Evolutionary conservation across 352 stramenopile genomes (phyloP), one percentile per base, ranked within the genome.

Genomic region (Globisporangium emineosum): DNA sequence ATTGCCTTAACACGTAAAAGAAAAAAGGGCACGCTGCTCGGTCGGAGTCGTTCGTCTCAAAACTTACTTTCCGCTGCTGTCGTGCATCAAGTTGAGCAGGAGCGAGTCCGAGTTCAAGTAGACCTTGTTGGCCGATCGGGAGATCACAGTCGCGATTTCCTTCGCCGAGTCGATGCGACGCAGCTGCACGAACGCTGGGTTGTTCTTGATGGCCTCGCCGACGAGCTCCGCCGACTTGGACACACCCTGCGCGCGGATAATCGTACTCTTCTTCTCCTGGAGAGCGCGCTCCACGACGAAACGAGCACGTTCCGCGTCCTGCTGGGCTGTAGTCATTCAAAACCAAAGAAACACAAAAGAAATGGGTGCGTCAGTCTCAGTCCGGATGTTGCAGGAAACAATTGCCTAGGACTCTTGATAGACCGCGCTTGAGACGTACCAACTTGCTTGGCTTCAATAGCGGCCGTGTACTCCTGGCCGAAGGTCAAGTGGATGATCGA

Each of bases 371-470:
- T 53, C 30, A 60, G 35, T 35, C 8, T 47, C 40, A 47, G 23
- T 12, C 40, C 23, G 40, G 40, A 23, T 12, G 40, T 12, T n/a
- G 40, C 17, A 23, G 40, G 17, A 47, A 47, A 17, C 17, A 47
- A 47, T 47, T 52, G 45, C 3, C n/a, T 52, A 3, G 21, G n/a
- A 29, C 5, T 25, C n/a, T 52, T 29, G 45, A 52, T 21, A 0
- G 37, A 32, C 3, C 2, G 30, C 15, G 23, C 15, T 35, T 6
- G 19, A 25, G 6, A 77, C 78, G 53, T 77, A 89, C 78, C 87
- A 64, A 99, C 97, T 84, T 99, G 98, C 87, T 99, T 99, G 42
- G 95, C 94, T 84, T 99, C 98, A 69, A 99, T 98, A 62, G 98
- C 97, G 32, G 93, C 94, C 52, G 97, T 98, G 86, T 99, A 99